Percentiles rank a stretch among this genome's conserved stretches.
Conservation (phyloP, 352 stramenopile genomes). For the Phytophthora fragariaefolia region DNA sequence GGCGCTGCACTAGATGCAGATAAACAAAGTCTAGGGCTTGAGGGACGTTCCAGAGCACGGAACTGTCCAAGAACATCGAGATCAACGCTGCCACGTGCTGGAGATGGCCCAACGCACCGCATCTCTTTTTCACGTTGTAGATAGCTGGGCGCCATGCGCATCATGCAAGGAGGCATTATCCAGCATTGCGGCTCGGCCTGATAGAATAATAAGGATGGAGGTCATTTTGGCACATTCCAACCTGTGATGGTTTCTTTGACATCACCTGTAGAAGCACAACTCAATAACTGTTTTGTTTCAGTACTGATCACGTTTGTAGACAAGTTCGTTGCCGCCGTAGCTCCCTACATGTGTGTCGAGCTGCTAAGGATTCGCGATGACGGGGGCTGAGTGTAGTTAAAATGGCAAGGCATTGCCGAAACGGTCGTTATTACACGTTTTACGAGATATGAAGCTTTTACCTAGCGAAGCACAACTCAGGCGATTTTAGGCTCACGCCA, state of each 20-base stretch:
- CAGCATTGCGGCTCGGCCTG: background rate
- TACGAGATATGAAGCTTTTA: too few relatives aligned
- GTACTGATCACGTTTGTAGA: too few relatives aligned
- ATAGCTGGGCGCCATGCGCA: background rate
- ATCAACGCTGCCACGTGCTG: slow-evolving; percentile 38
- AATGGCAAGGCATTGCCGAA: too few relatives aligned
- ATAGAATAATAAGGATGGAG: background rate
- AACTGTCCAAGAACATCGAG: slow-evolving; percentile 34
- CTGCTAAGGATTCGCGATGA: too few relatives aligned
- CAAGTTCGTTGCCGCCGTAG: too few relatives aligned
- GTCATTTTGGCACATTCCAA: background rate
- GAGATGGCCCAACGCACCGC: slow-evolving; percentile 22
- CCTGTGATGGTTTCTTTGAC: background rate
- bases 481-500: background rate
- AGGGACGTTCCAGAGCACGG: slow-evolving; percentile 34
- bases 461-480: too few relatives aligned
- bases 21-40: slow-evolving; percentile 40
- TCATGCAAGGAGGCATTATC: background rate
- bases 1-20: slow-evolving; percentile 39
- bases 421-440: too few relatives aligned
- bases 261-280: background rate
- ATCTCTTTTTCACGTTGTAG: too few relatives aligned
- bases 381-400: too few relatives aligned
- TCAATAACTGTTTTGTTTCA: too few relatives aligned
- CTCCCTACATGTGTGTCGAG: too few relatives aligned